phyloP scores from a whole-genome alignment of 2,329 filamentous ascomycete species.

The Botryotinia narcissicola region DNA sequence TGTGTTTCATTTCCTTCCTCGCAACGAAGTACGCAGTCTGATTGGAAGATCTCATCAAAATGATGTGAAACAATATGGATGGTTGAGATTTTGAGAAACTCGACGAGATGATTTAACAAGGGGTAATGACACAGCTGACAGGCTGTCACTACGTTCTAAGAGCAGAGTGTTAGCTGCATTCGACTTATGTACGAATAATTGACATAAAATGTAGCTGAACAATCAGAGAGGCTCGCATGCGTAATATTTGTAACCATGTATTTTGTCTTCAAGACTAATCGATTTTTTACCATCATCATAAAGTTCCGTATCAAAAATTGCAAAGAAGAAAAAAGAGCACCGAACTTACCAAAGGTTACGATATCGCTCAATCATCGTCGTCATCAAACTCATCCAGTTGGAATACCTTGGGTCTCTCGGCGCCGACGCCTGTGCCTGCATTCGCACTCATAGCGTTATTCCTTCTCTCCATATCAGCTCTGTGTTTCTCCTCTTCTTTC shows the following conservation, averaged over 20 bases:
- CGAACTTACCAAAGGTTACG: conserved; percentile 4
- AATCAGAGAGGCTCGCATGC: conserved; percentile 74
- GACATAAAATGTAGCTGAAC: not conserved
- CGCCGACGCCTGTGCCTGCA: conserved; percentile 22
- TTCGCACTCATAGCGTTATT: conserved; percentile 19
- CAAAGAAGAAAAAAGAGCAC: not conserved
- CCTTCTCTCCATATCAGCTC: conserved; percentile 31
- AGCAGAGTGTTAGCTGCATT: not conserved
- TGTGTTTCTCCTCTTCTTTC: conserved; percentile 38
- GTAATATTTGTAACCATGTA: conserved; percentile 80
- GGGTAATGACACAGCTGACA: not conserved
- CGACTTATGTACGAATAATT: not conserved
- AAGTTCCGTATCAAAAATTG: conserved; percentile 18
- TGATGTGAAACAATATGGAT: not conserved
- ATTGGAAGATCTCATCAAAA: not conserved
- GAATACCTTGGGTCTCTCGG: conserved; percentile 41
- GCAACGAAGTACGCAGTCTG: too few species aligned
- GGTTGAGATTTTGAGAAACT: not conserved
- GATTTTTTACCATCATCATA: conserved; percentile 71
- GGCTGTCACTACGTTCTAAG: not conserved
- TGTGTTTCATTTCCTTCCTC: not conserved
- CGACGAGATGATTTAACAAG: too few species aligned
- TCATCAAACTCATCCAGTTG: conserved; percentile 45
- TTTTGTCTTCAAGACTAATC: conserved; percentile 99
- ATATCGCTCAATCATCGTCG: conserved; percentile 36